Base-by-base conservation (phyloP, 2,329 filamentous ascomycete species). In the Pseudocercospora macadamiae region DNA sequence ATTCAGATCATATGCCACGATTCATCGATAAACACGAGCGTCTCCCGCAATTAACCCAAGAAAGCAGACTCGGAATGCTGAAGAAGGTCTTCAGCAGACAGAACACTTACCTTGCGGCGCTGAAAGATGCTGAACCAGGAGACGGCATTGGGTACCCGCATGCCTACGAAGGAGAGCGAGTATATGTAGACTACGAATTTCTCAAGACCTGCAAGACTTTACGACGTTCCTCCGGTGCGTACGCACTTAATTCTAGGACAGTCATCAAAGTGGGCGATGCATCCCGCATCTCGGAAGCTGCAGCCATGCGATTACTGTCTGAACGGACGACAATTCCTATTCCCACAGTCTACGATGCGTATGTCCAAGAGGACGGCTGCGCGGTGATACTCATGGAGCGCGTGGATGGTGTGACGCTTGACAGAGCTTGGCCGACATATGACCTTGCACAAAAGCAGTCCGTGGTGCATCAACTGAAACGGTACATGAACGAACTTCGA, bases 331-430 rank as follows among this genome's bases (percentile, higher is more conserved):
- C 52, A n/a, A 44, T 60, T 18, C 57, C 57, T 16, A 39, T 60
- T 6, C 57, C 57, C 9, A 55, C 30, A 30, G 53, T 60, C 19
- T 26, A 51, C 53, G 47, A 60, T 32, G 45, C 52, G 28, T 56
- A 60, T 36, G 18, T 48, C 14, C 51, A 55, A 34, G 16, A 45
- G 9, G 56, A 59, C 44, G 56, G 56, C 39, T 45, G 54, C 23
- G 47, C 44, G 12, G 54, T 52, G 14, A 60, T 63, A 18, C 16
- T 48, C 1, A 63, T 61, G 58, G 61, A 63, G 21, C 52, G 47
- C 32, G 34, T 63, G 19, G 55, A 61, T 45, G 54, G 61, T 47
- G 51, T 30, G 1, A 34, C 39, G 10, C 54, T 63, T 9, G 44
- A 55, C 52, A 25, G 49, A 37, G 51, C 55, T 19, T 62, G 60